Percentiles rank a stretch among this genome's conserved stretches.
phyloP scores from a whole-genome alignment of 1,139 yeast genomes.

The Candida labiduridarum region DNA sequence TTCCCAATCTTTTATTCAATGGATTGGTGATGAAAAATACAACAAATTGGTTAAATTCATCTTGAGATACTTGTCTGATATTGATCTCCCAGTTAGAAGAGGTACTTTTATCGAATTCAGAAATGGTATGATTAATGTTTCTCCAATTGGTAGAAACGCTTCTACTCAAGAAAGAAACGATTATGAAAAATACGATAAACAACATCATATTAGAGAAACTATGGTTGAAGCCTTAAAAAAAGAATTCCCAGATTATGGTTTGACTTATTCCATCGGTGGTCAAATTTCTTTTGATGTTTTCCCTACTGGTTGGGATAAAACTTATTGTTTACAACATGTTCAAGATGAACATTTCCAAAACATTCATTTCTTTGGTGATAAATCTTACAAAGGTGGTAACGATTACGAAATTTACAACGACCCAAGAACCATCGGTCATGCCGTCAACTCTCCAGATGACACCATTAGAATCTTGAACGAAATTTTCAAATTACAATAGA shows the following conservation, averaged over 20 bases:
- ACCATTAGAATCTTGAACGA: constrained; percentile 85
- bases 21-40: constrained; percentile 97
- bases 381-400: constrained; percentile 96
- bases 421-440: constrained; percentile 91
- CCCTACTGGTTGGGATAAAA: constrained; percentile 99
- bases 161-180: constrained; percentile 91
- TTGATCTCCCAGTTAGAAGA: constrained; percentile 92
- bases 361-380: constrained; percentile 98
- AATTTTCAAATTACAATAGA: constrained; percentile 53
- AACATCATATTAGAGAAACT: constrained; percentile 75
- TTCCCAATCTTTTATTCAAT: constrained; percentile 87
- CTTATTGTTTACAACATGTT: constrained; percentile 94
- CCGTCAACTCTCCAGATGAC: constrained; percentile 86
- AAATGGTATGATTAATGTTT: constrained; percentile 98
- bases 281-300: constrained; percentile 98
- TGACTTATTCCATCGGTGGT: constrained; percentile 98
- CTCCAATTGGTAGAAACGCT: constrained; percentile 98
- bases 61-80: constrained; percentile 76
- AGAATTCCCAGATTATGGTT: constrained; percentile 77
- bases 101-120: constrained; percentile 99
- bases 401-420: constrained; percentile 96
- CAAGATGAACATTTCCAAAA: constrained; percentile 78
- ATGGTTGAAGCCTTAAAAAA: constrained; percentile 83
- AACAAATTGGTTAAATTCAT: constrained; percentile 84
- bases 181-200: constrained; percentile 80